A percentile compares a stretch with the other conserved stretches of the same genome.
phyloP scores from a whole-genome alignment of 1,139 yeast genomes.

The Yamadazyma triangularis region DNA sequence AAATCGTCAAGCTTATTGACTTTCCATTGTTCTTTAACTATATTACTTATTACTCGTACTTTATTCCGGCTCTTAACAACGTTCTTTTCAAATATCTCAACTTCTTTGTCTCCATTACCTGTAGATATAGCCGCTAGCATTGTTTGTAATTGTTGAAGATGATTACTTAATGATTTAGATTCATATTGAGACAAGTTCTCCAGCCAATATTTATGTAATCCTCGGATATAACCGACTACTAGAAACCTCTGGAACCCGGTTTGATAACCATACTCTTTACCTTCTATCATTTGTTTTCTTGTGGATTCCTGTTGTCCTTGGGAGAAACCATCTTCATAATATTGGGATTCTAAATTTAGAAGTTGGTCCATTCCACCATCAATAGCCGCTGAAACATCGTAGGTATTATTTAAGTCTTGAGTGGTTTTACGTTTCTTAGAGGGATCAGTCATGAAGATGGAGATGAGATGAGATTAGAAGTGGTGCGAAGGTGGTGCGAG shows the following conservation, averaged over 20 bases:
- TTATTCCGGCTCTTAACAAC: conserved; percentile 49
- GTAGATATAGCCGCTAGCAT: conserved; percentile 21
- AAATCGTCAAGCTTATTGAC: conserved; percentile 29
- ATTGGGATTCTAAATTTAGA: conserved; percentile 51
- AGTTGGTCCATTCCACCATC: conserved; percentile 42
- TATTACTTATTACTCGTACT: conserved; percentile 39
- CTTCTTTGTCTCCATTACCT: conserved; percentile 44
- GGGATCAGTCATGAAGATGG: no score
- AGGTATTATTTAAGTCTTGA: no score
- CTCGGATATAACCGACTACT: conserved; percentile 59
- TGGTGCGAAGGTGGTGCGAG: no score
- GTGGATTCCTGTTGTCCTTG: conserved; percentile 51
- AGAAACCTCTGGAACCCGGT: conserved; percentile 71
- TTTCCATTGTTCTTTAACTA: conserved; percentile 32
- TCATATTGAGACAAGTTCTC: conserved; percentile 14
- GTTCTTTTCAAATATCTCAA: conserved; percentile 41
- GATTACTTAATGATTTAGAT: conserved; percentile 17
- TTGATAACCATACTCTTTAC: conserved; percentile 74
- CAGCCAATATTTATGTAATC: conserved; percentile 43
- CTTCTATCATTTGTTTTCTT: conserved; percentile 50
- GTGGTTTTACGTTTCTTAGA: no score
- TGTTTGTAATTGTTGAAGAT: conserved; percentile 24
- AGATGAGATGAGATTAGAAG: no score
- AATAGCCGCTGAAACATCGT: no score
- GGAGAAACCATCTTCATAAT: conserved; percentile 55